Conservation (phyloP, 257 asterid genomes). For the Nicotiana attenuata region DNA sequence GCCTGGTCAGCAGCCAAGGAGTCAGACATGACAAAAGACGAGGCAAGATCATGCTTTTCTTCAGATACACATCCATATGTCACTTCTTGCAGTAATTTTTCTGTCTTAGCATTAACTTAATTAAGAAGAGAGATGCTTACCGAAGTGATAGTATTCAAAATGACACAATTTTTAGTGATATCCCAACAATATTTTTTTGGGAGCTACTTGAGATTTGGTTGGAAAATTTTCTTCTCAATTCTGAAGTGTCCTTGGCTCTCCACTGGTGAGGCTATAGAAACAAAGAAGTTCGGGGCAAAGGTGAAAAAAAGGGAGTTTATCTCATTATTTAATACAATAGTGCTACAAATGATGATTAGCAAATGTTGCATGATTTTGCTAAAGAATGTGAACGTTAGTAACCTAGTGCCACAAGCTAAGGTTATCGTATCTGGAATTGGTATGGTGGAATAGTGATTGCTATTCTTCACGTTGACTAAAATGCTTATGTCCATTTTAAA, state of each 20-base stretch:
- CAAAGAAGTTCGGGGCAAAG: background rate
- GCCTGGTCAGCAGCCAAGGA: slow-evolving; percentile 99
- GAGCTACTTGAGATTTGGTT: too few relatives aligned
- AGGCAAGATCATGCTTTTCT: slow-evolving; percentile 38
- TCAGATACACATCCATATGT: background rate
- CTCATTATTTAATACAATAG: background rate
- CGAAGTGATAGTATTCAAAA: background rate
- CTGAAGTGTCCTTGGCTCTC: too few relatives aligned
- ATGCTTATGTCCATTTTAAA: background rate
- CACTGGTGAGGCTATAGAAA: too few relatives aligned
- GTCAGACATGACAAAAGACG: slow-evolving; percentile 73
- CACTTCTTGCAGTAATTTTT: background rate
- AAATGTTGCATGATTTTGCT: background rate
- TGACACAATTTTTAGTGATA: too few relatives aligned
- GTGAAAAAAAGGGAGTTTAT: background rate
- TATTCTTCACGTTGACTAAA: background rate
- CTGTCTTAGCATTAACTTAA: background rate
- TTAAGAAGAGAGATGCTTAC: background rate
- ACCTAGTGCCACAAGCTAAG: background rate
- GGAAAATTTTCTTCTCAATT: too few relatives aligned
- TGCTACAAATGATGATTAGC: background rate
- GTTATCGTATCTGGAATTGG: background rate
- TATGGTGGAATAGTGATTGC: background rate
- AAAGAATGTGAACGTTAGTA: background rate
- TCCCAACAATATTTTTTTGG: too few relatives aligned